Evolutionary conservation across 2,329 filamentous ascomycete genomes (phyloP).

Genomic region (Trichoderma koningii): DNA sequence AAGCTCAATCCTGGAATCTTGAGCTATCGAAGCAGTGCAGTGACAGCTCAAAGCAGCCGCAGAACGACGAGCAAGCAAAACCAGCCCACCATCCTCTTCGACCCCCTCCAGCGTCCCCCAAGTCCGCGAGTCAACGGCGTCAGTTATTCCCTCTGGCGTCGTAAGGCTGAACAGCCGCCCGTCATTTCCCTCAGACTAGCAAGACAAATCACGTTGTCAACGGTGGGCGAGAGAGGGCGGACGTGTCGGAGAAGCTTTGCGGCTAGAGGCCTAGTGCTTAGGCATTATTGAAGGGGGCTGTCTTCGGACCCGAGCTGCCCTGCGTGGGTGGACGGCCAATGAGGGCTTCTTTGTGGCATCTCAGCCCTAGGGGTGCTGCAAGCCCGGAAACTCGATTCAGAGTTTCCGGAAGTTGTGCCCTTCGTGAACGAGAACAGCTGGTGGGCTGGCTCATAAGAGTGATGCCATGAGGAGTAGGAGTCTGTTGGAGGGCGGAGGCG

Average conservation of each 20-base stretch:
- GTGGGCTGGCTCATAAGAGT: not conserved
- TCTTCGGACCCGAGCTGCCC: not conserved
- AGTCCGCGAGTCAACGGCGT: not conserved
- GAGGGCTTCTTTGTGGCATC: not conserved
- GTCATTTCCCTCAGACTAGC: slow-evolving; percentile 7
- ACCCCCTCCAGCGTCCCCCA: too few relatives aligned
- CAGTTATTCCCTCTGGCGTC: slow-evolving; percentile 1
- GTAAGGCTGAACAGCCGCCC: slow-evolving; percentile 23
- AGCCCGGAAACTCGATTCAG: not conserved
- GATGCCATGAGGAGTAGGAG: not conserved
- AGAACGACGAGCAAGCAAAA: not conserved
- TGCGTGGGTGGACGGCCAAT: slow-evolving; percentile 1
- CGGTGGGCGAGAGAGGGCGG: not conserved
- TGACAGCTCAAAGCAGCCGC: not conserved
- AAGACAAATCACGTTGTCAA: not conserved
- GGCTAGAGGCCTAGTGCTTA: slow-evolving; percentile 23
- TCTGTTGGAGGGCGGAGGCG: too few relatives aligned
- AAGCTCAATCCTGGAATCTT: not conserved
- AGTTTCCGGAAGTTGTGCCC: not conserved
- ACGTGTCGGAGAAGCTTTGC: slow-evolving; percentile 2
- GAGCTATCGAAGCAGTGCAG: not conserved
- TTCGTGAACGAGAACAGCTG: not conserved
- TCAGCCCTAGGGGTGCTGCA: slow-evolving; percentile 2
- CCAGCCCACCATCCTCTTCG: not conserved
- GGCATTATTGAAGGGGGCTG: not conserved